These are phyloP conservation scores for Yamadazyma olivae DNA, from an alignment of 805 yeast species.

Conservation along the genomic window DNA sequence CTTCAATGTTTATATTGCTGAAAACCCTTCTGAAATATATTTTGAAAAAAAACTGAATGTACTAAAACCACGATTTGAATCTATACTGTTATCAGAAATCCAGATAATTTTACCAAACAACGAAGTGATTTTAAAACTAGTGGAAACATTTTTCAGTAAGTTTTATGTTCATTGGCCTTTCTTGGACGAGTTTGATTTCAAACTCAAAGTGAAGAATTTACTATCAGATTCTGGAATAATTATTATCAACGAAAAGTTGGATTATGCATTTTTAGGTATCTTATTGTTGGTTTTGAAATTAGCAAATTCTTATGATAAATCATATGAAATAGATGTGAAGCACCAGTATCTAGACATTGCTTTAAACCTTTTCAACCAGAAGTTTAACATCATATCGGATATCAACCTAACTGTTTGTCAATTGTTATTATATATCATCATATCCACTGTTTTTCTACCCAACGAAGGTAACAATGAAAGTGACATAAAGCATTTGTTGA, in stretches of 20 bases:
- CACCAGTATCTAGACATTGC: conserved; percentile 3
- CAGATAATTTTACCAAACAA: conserved; percentile 2
- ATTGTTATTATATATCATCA: conserved; percentile 1
- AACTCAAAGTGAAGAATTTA: neutral
- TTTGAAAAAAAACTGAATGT: neutral
- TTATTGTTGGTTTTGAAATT: conserved; percentile 2
- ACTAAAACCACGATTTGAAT: neutral
- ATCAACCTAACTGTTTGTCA: conserved; percentile 1
- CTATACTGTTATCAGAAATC: neutral
- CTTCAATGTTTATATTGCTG: neutral
- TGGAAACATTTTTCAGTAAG: conserved; percentile 2
- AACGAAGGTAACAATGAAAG: conserved; percentile 3
- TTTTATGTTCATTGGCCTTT: conserved; percentile 7
- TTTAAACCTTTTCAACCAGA: neutral
- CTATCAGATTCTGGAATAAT: neutral
- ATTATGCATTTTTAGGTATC: conserved; percentile 3
- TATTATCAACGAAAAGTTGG: neutral
- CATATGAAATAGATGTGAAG: neutral
- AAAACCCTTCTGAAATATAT: neutral
- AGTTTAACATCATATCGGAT: conserved; percentile 1
- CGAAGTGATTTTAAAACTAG: neutral
- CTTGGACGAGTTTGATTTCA: conserved; percentile 5
- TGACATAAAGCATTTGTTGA: neutral
- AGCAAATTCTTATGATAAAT: conserved; percentile 3
- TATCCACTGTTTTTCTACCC: neutral